These are phyloP conservation scores for Backusella tarrabulga DNA, from an alignment of 192 early-diverging fungal genomes.

Conservation along the genomic window DNA sequence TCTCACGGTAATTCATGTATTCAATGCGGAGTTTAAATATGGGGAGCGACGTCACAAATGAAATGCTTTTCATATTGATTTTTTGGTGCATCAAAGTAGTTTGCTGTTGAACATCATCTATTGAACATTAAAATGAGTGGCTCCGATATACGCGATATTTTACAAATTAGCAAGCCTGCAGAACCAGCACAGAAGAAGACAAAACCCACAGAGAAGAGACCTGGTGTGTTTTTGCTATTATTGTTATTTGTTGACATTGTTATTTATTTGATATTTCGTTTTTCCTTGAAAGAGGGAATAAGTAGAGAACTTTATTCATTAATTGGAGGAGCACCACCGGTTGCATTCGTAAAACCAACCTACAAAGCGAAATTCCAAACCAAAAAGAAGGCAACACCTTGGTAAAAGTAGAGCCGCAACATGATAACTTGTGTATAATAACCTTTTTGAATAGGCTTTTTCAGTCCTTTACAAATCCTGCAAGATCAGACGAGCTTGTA, in stretches of 20 bases:
- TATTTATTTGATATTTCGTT: neutral
- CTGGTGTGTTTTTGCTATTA: conserved; percentile 32
- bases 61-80: neutral
- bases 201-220: conserved; percentile 47
- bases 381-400: conserved; percentile 62
- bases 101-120: neutral
- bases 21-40: neutral
- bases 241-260: neutral
- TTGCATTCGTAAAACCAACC: conserved; percentile 56
- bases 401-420: conserved; percentile 38
- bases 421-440: neutral
- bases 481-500: conserved; percentile 68
- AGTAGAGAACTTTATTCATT: conserved; percentile 63
- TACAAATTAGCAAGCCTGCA: conserved; percentile 45
- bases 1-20: no score
- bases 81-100: neutral
- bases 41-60: neutral
- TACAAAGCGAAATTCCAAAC: conserved; percentile 75
- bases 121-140: conserved; percentile 32
- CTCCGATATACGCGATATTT: conserved; percentile 62
- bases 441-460: conserved; percentile 48
- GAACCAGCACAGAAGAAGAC: conserved; percentile 33
- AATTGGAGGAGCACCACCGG: conserved; percentile 67
- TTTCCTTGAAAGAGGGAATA: conserved; percentile 42
- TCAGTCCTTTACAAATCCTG: conserved; percentile 73